Evolutionary conservation across 495 filamentous ascomycete species (phyloP).

Genomic region (Penicillium egyptiacum): DNA sequence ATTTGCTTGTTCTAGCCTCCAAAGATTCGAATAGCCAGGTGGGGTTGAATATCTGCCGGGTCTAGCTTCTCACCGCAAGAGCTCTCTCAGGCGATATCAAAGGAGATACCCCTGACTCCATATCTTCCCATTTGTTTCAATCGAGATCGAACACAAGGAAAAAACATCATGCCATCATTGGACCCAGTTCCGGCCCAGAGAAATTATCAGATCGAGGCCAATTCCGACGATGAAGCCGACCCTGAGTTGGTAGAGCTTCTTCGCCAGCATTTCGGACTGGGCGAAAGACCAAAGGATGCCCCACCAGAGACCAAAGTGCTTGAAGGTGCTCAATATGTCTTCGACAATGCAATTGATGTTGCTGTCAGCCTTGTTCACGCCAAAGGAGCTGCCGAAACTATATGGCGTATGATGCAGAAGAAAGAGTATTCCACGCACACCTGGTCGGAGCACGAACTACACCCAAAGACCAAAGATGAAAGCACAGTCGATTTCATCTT

Average conservation of each 20-base stretch:
- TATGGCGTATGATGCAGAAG: conserved; percentile 78
- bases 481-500: conserved; percentile 88
- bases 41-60: conserved; percentile 3
- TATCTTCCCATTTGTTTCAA: background rate
- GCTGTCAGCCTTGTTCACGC: conserved; percentile 74
- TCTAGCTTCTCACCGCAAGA: conserved; percentile 2
- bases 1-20: background rate
- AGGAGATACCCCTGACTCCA: conserved; percentile 9
- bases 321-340: conserved; percentile 78
- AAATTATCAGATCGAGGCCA: conserved; percentile 19
- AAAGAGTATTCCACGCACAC: conserved; percentile 78
- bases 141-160: background rate
- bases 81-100: conserved; percentile 2
- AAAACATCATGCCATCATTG: conserved; percentile 29
- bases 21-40: background rate
- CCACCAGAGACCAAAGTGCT: conserved; percentile 75
- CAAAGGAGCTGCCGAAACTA: conserved; percentile 74
- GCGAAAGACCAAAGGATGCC: conserved; percentile 51
- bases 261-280: conserved; percentile 70
- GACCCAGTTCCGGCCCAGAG: conserved; percentile 18
- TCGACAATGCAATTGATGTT: conserved; percentile 91
- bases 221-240: conserved; percentile 84
- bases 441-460: conserved; percentile 89
- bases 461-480: conserved; percentile 77
- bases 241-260: conserved; percentile 84